Evolutionary conservation across 257 asterid genomes (phyloP).

Genomic region (Solanum appendiculatum): DNA sequence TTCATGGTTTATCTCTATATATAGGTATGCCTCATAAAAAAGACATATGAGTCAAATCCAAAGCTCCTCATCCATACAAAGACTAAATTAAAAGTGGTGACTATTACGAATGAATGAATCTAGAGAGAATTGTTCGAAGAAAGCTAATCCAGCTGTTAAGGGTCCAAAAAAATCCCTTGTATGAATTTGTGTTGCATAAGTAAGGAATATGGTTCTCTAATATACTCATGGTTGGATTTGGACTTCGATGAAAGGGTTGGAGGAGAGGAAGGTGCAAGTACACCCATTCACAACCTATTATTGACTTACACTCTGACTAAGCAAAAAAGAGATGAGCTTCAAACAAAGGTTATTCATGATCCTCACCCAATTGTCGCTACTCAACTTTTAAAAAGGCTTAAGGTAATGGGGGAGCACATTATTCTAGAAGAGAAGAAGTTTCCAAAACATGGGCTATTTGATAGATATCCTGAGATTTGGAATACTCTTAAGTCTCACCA

Average conservation of each 20-base stretch:
- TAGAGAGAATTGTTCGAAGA: not conserved
- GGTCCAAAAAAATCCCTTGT: too few species aligned
- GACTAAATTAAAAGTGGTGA: not conserved
- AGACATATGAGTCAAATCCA: not conserved
- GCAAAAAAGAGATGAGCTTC: not conserved
- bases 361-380: not conserved
- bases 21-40: not conserved
- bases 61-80: too few species aligned
- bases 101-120: not conserved
- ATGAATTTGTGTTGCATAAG: not conserved
- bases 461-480: not conserved
- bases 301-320: not conserved
- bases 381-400: not conserved
- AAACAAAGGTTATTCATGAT: not conserved
- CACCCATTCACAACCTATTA: not conserved
- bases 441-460: not conserved
- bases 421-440: not conserved
- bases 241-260: not conserved
- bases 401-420: too few species aligned
- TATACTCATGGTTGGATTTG: not conserved
- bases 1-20: not conserved
- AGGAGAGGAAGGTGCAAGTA: not conserved
- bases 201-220: too few species aligned
- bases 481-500: not conserved
- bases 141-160: not conserved